Conservation (phyloP, 768 basidiomycete species). For the Omphalotus guepiniiformis region DNA sequence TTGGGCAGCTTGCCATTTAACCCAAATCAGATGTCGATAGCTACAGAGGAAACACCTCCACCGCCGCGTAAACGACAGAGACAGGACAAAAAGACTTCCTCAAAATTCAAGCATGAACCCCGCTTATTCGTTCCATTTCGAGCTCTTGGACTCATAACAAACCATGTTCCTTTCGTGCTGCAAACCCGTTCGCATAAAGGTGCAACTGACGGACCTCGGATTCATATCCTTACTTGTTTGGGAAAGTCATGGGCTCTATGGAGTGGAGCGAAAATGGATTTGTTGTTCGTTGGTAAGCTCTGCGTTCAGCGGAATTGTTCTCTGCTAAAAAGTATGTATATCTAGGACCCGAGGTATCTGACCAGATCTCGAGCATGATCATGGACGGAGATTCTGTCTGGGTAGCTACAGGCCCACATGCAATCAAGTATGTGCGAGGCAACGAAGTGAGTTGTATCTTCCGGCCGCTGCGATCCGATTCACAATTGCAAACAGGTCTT, state of each 20-base stretch:
- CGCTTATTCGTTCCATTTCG: slow-evolving; percentile 90
- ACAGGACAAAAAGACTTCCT: slow-evolving; percentile 23
- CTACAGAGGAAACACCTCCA: slow-evolving; percentile 16
- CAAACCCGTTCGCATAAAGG: slow-evolving; percentile 85
- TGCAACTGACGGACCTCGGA: slow-evolving; percentile 74
- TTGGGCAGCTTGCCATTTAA: no score
- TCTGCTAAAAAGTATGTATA: background rate
- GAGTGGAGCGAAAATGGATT: slow-evolving; percentile 90
- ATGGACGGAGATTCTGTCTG: slow-evolving; percentile 88
- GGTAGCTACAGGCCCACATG: slow-evolving; percentile 63
- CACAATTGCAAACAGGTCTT: slow-evolving; percentile 38
- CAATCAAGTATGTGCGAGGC: slow-evolving; percentile 80
- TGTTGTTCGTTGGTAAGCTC: slow-evolving; percentile 89
- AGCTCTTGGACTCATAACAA: slow-evolving; percentile 91
- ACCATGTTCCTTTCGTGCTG: slow-evolving; percentile 83
- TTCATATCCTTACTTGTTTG: slow-evolving; percentile 83
- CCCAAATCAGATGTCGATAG: background rate
- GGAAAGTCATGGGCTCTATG: slow-evolving; percentile 92
- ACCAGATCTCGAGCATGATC: slow-evolving; percentile 68
- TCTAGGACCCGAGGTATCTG: slow-evolving; percentile 77
- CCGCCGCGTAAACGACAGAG: slow-evolving; percentile 53
- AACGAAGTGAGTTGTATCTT: slow-evolving; percentile 60
- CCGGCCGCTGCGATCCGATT: background rate
- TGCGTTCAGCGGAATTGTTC: slow-evolving; percentile 8
- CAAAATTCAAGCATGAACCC: slow-evolving; percentile 28